These are phyloP conservation scores for Lasiodiplodia gonubiensis DNA, from an alignment of 2,329 filamentous ascomycete species.

Conservation along the genomic window DNA sequence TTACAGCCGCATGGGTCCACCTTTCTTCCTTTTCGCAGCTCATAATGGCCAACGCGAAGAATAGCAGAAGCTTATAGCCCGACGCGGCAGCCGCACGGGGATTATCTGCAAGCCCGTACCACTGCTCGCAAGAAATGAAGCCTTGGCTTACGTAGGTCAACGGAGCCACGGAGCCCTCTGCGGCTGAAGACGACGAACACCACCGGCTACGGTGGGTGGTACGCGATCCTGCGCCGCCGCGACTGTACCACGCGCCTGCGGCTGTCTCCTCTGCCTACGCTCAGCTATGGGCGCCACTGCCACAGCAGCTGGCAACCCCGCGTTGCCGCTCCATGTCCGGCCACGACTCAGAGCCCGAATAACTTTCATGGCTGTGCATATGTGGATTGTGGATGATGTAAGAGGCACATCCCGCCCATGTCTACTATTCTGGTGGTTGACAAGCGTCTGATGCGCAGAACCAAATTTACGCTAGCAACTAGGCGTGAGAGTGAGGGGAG, in stretches of 20 bases:
- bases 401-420: too few relatives aligned
- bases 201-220: not conserved
- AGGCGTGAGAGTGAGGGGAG: too few relatives aligned
- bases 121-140: conserved; percentile 12
- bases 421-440: too few relatives aligned
- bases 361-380: too few relatives aligned
- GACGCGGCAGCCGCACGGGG: conserved; percentile 17
- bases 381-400: too few relatives aligned
- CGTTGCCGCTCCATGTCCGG: not conserved
- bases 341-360: conserved; percentile 16
- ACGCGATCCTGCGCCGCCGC: conserved; percentile 19
- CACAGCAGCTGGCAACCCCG: too few relatives aligned
- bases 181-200: conserved; percentile 20
- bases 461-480: too few relatives aligned
- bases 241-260: not conserved
- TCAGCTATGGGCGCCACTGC: conserved; percentile 1
- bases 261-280: not conserved
- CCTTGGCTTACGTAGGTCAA: conserved; percentile 27
- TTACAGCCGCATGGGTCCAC: too few relatives aligned
- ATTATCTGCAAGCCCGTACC: conserved; percentile 27
- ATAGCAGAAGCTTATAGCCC: too few relatives aligned
- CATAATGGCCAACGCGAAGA: too few relatives aligned
- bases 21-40: too few relatives aligned
- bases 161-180: conserved; percentile 3
- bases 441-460: too few relatives aligned